These are phyloP conservation scores for Neurospora sp. DNA, from an alignment of 495 filamentous ascomycete genomes.

Conservation along the genomic window DNA sequence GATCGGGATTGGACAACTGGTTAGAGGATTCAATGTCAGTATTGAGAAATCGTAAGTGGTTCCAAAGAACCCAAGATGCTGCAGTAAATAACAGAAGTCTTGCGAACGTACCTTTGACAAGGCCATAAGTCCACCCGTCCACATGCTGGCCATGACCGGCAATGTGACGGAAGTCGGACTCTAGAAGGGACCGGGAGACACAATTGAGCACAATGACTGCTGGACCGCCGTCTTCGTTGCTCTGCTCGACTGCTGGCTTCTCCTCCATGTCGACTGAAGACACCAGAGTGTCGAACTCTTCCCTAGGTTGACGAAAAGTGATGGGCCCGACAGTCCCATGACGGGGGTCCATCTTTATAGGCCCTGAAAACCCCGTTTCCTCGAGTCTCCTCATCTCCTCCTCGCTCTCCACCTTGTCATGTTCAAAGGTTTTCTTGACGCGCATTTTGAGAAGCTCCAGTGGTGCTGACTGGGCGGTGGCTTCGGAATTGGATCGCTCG, in stretches of 20 bases:
- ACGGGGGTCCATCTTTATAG: not conserved
- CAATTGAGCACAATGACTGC: constrained; percentile 32
- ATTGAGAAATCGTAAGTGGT: not conserved
- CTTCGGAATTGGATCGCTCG: not conserved
- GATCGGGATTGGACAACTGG: constrained; percentile 43
- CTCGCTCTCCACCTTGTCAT: not conserved
- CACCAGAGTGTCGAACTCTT: not conserved
- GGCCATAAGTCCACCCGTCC: constrained; percentile 50
- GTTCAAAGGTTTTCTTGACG: not conserved
- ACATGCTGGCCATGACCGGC: constrained; percentile 50
- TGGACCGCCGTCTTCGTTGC: not conserved
- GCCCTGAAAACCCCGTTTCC: not conserved
- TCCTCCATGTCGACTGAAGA: not conserved
- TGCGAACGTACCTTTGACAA: constrained; percentile 22
- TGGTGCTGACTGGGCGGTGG: not conserved
- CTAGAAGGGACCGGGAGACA: constrained; percentile 43
- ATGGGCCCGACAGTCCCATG: not conserved
- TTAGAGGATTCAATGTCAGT: not conserved
- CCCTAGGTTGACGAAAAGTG: not conserved
- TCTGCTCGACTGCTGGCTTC: not conserved
- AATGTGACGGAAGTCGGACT: constrained; percentile 55
- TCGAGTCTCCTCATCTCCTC: not conserved
- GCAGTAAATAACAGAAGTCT: not conserved
- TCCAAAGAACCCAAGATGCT: not conserved
- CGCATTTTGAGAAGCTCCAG: not conserved